These are phyloP conservation scores for Camelina laxa DNA, from an alignment of 345 rosid genomes.

Conservation along the genomic window DNA sequence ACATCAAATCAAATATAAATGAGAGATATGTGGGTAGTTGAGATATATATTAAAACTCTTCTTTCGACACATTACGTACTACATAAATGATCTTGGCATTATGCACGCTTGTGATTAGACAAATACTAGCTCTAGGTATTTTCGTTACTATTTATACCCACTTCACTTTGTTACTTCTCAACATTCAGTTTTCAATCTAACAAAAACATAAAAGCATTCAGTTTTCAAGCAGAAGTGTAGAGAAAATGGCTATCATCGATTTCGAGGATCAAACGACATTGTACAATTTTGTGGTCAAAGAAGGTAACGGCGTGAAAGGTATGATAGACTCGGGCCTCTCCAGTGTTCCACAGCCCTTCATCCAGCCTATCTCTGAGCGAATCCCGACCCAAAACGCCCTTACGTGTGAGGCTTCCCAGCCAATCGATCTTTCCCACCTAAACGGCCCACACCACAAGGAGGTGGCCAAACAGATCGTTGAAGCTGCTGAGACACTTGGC, in stretches of 20 bases:
- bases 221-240: not conserved
- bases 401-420: constrained; percentile 26
- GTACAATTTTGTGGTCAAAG: constrained; percentile 55
- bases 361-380: constrained; percentile 52
- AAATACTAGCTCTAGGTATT: not conserved
- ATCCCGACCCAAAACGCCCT: constrained; percentile 44
- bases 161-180: constrained; percentile 15
- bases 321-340: constrained; percentile 53
- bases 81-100: constrained; percentile 27
- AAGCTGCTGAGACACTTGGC: constrained; percentile 61
- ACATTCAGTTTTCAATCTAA: constrained; percentile 4
- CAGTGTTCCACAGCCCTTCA: constrained; percentile 48
- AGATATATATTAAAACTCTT: not conserved
- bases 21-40: constrained; percentile 18
- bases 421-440: constrained; percentile 55
- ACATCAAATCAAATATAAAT: not conserved
- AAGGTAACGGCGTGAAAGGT: constrained; percentile 68
- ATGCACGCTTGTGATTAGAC: constrained; percentile 26
- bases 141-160: constrained; percentile 15
- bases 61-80: not conserved
- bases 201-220: not conserved
- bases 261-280: constrained; percentile 47
- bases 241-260: constrained; percentile 28
- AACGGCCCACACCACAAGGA: constrained; percentile 49
- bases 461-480: constrained; percentile 45